Base-by-base conservation (phyloP, 164 flowering plant species). In the Echeveria elegans region DNA sequence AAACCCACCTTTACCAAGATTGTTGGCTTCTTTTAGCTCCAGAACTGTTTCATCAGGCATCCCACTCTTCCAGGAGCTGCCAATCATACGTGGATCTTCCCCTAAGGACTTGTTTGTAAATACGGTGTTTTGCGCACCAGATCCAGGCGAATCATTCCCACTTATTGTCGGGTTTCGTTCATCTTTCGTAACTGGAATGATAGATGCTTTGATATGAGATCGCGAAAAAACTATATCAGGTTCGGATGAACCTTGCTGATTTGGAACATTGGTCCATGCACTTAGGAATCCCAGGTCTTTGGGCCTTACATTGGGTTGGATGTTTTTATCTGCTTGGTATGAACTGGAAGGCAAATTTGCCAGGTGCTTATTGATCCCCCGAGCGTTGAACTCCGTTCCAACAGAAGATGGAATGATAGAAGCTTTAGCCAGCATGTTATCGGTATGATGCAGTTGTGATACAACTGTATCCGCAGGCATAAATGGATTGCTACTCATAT, bases 181-280 rank as follows among this genome's bases (percentile, higher is more conserved):
- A 56, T 56, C 32, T 26, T 77, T 72, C 80, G 53, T 75, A 80
- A 74, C 69, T 72, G 62, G 47, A 43, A 18, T 85, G 60, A 65
- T 21, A 72, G 58, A 74, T 72, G 69, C 72, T 63, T 63, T 69
- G 32, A 82, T 50, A 26, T 69, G 74, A 38, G 61, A 70, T 40
- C 75, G 67, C 52, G 85, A 72, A 68, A 70, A 78, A 15, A 73
- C 43, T 43, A 70, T 30, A 66, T 72, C 69, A 30, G 85, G 61
- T 24, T 82, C 34, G 72, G 74, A 48, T 34, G 34, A 30, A 68
- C n/a, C 65, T 59, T 79, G 85, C 66, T 81, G 87, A 50, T 72
- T 18, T 65, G 88, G 67, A 67, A 79, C 68, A 73, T 72, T 80
- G 50, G 78, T 71, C 92, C 90, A 81, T 6, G 66, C 72, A 72